These are phyloP conservation scores for Vitis hybrid DNA, from an alignment of 177 flowering plant genomes.

Conservation along the genomic window DNA sequence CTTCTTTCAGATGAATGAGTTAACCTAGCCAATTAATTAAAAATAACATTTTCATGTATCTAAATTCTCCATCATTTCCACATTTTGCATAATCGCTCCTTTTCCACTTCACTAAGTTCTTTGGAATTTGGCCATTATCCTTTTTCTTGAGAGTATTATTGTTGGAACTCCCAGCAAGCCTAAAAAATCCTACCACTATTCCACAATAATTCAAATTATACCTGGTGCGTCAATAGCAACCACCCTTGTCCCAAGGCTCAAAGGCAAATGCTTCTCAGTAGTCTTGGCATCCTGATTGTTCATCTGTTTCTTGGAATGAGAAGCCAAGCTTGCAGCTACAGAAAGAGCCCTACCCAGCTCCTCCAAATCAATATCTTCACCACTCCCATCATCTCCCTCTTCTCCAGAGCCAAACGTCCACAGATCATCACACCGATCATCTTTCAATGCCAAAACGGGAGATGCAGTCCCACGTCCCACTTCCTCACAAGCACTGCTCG, in stretches of 20 bases:
- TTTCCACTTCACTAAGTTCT: no score
- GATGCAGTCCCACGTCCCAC: slow-evolving; percentile 15
- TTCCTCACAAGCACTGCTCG: slow-evolving; percentile 15
- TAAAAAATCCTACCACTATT: neutral
- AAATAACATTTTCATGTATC: no score
- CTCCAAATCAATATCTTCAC: slow-evolving; percentile 54
- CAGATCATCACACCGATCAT: slow-evolving; percentile 36
- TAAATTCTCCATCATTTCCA: neutral
- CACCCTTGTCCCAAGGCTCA: slow-evolving; percentile 11
- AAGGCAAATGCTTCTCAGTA: slow-evolving; percentile 17
- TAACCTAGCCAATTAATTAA: no score
- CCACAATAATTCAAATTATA: slow-evolving; percentile 12
- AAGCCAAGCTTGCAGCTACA: slow-evolving; percentile 51
- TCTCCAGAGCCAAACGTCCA: no score
- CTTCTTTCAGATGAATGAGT: no score
- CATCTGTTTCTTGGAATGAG: slow-evolving; percentile 43
- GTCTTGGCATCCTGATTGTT: slow-evolving; percentile 15
- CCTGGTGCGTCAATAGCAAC: slow-evolving; percentile 40
- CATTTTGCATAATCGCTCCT: neutral
- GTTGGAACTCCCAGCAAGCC: neutral
- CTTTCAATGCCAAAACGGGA: slow-evolving; percentile 27
- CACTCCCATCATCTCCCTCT: slow-evolving; percentile 28
- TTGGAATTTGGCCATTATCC: no score
- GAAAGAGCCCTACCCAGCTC: slow-evolving; percentile 62
- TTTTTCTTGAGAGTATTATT: no score